Evolutionary conservation across 2,329 filamentous ascomycete species (phyloP).

Genomic region (Cordyceps pruinosa): DNA sequence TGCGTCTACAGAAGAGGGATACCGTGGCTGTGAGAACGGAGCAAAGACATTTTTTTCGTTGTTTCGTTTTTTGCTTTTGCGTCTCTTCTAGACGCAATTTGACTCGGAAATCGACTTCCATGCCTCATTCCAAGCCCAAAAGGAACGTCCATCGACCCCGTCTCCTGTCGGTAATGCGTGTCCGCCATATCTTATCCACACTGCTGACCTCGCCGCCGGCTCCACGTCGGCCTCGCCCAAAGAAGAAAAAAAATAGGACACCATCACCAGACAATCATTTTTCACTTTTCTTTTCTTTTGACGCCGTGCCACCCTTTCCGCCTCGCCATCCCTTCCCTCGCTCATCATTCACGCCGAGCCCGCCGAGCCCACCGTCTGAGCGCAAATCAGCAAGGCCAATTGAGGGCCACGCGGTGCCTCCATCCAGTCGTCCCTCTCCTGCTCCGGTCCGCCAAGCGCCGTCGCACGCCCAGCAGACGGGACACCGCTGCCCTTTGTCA

Average conservation of each 20-base stretch:
- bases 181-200: background rate
- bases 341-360: background rate
- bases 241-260: background rate
- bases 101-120: too few species aligned
- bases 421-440: background rate
- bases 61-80: background rate
- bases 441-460: background rate
- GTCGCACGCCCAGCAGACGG: background rate
- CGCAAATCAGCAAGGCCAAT: background rate
- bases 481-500: background rate
- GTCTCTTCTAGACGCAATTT: background rate
- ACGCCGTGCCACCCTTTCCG: background rate
- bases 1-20: too few species aligned
- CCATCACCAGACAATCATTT: background rate
- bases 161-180: background rate
- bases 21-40: too few species aligned
- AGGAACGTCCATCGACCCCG: too few species aligned
- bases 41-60: background rate
- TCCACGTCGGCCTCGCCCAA: constrained; percentile 2
- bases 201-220: background rate
- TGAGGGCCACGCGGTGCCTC: background rate
- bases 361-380: background rate
- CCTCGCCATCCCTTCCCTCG: background rate
- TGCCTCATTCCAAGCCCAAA: too few species aligned
- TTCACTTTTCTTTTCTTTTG: background rate